Percentiles rank a stretch among this genome's conserved stretches.
Conservation (phyloP, 2,329 filamentous ascomycete species). For the Helotiales sp. region DNA sequence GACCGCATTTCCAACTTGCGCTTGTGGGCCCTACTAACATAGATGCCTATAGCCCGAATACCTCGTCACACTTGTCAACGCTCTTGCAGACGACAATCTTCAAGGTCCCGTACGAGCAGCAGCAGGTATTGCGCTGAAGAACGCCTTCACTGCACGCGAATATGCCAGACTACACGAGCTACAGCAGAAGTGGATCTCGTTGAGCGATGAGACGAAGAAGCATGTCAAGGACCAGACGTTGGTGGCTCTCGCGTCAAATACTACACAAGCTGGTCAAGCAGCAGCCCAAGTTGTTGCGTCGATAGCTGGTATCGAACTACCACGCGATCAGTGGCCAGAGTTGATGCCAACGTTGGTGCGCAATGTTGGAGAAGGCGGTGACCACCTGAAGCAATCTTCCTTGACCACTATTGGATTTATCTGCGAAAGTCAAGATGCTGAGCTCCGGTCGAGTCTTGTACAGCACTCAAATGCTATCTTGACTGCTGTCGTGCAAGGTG, state of each 20-base stretch:
- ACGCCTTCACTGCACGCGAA: constrained; percentile 95
- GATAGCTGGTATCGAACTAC: constrained; percentile 92
- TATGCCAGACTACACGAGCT: constrained; percentile 82
- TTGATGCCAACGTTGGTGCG: constrained; percentile 86
- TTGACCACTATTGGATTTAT: constrained; percentile 97
- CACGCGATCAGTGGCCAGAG: constrained; percentile 89
- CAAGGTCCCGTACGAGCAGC: constrained; percentile 85
- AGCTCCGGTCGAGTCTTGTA: constrained; percentile 77
- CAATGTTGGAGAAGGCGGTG: constrained; percentile 83
- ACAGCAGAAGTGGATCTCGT: constrained; percentile 89
- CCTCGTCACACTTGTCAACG: constrained; percentile 86
- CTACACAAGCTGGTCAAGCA: constrained; percentile 81
- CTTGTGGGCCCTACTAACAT: constrained; percentile 22
- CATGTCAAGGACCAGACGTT: constrained; percentile 90
- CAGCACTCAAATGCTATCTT: constrained; percentile 96
- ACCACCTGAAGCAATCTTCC: constrained; percentile 91
- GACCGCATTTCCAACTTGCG: constrained; percentile 30
- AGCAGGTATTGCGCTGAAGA: constrained; percentile 95
- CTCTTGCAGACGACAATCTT: constrained; percentile 87
- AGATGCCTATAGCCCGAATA: constrained; percentile 71
- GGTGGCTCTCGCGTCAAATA: constrained; percentile 78
- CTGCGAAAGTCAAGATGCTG: constrained; percentile 90
- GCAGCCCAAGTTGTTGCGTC: constrained; percentile 94
- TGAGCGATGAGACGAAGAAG: constrained; percentile 78
- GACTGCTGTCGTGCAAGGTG: constrained; percentile 95